Conservation (phyloP, 164 flowering plant species). For the Dillenia suffruticosa region DNA sequence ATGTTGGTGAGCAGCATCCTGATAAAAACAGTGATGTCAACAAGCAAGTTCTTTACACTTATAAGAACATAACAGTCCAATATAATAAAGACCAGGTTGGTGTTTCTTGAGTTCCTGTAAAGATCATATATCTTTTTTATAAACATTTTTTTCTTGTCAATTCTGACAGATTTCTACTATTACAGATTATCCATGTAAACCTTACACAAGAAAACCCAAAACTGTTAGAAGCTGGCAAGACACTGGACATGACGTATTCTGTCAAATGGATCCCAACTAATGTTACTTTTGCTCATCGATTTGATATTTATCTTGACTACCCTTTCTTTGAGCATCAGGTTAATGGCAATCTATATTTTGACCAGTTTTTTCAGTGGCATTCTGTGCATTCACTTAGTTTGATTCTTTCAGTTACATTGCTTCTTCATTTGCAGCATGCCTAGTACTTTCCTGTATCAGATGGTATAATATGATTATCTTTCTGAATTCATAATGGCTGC, state of each 20-base stretch:
- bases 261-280: slow-evolving; percentile 76
- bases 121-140: background rate
- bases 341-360: slow-evolving; percentile 8
- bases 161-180: slow-evolving; percentile 6
- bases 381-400: background rate
- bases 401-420: background rate
- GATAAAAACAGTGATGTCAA: slow-evolving; percentile 65
- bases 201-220: slow-evolving; percentile 78
- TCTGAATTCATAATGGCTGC: too few relatives aligned
- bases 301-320: slow-evolving; percentile 96
- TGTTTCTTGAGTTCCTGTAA: slow-evolving; percentile 3
- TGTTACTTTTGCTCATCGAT: slow-evolving; percentile 82
- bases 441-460: background rate
- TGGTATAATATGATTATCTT: background rate
- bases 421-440: background rate
- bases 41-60: slow-evolving; percentile 74
- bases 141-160: background rate
- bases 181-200: slow-evolving; percentile 94
- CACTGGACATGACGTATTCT: slow-evolving; percentile 77
- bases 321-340: slow-evolving; percentile 99
- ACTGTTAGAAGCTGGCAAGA: slow-evolving; percentile 71
- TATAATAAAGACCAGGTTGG: slow-evolving; percentile 87
- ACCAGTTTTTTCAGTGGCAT: background rate
- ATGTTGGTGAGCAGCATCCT: slow-evolving; percentile 82
- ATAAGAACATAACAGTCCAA: slow-evolving; percentile 60